Base-by-base conservation (phyloP, 179 eudicot species). In the Amaranthus tricolor region DNA sequence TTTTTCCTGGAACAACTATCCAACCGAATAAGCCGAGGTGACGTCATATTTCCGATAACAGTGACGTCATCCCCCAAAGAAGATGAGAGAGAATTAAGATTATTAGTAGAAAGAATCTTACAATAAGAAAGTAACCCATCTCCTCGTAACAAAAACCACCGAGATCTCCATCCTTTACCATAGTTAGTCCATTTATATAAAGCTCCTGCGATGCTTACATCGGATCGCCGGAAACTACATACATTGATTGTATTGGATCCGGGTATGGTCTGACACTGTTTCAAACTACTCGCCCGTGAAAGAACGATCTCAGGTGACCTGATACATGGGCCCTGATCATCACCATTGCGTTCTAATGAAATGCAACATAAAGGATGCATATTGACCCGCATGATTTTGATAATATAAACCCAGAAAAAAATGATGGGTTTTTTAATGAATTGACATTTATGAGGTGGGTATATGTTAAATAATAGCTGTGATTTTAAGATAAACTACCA, bases 151-250 rank as follows among this genome's bases (percentile, higher is more conserved):
- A 87, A 70, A 57, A 93, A 93, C 98, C 95, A 93, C 73, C 98
- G 76, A 14, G 96, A 91, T 86, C 97, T 87, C 98, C 98, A 93
- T 2, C 98, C 98, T 63, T 89, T 93, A 10, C 91, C 85, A 82
- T 89, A 93, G 76, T 89, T 93, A 1, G 98, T 93, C 98, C 98
- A 93, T 82, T 89, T 93, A 73, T 81, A 86, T 5, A 93, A 80
- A 8, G 88, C 84, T 14, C 97, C 98, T 15, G 93, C 93, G 47
- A 86, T 90, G 58, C 86, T 76, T 8, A 72, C 78, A 15, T 78
- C 86, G 73, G 84, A 72, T 80, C 85, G 81, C 78, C 70, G 68
- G 31, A 66, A 61, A 15, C 76, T 68, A 4, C 75, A 85, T 51
- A 80, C 87, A 83, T 78, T 78, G 77, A 62, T 73, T 7, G 51